Evolutionary conservation across 495 filamentous ascomycete genomes (phyloP).

Genomic region (Neurospora sp.): DNA sequence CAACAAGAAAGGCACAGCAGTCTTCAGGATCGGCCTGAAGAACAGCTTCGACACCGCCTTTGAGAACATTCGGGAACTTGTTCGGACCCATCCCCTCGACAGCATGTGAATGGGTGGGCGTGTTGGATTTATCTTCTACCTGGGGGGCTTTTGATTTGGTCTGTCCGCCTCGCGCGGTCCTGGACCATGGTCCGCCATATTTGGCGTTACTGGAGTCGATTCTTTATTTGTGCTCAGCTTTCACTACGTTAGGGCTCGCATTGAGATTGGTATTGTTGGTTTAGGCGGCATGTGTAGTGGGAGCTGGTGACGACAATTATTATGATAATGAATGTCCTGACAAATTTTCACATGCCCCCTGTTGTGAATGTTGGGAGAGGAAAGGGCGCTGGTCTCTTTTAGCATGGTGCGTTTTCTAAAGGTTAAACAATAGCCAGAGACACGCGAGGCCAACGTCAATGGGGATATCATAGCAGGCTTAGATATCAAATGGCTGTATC

Average conservation of each 20-base stretch:
- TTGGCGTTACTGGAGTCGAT: not conserved
- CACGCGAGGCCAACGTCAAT: not conserved
- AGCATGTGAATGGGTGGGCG: not conserved
- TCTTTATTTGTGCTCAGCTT: not conserved
- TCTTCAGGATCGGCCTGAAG: not conserved
- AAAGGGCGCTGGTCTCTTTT: not conserved
- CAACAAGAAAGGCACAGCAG: not conserved
- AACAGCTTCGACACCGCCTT: not conserved
- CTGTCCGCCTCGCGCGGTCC: not conserved
- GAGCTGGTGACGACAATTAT: not conserved
- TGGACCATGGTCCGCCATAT: not conserved
- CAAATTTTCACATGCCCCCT: no score
- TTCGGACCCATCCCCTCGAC: not conserved
- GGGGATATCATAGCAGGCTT: not conserved
- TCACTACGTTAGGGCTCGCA: not conserved
- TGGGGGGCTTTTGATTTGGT: not conserved
- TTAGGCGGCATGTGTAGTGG: not conserved
- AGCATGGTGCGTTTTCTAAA: not conserved
- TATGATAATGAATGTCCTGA: not conserved
- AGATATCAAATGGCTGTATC: not conserved
- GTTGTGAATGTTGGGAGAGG: not conserved
- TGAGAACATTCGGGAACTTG: not conserved
- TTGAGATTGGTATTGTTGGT: not conserved
- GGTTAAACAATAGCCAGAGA: not conserved
- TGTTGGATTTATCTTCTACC: not conserved